Base-by-base conservation (phyloP, 2,329 filamentous ascomycete genomes). In the Tolypocladium paradoxum region DNA sequence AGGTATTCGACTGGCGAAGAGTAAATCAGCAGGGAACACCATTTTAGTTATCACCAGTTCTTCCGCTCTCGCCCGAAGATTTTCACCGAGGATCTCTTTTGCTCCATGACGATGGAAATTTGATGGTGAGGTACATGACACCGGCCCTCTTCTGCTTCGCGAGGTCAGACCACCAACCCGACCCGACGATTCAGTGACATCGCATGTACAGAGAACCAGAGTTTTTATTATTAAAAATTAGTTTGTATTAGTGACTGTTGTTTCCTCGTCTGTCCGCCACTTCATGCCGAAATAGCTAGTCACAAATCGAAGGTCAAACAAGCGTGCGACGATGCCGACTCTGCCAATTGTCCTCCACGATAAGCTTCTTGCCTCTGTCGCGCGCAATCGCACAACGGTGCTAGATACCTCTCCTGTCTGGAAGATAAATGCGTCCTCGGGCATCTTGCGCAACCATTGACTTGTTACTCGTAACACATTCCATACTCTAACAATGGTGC, bases 1-100 rank as follows among this genome's bases (percentile, higher is more conserved):
- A 89, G 90, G 85, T 96, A 96, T 84, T 95, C 87, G 83, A 83
- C 81, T 91, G 82, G 90, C 90, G 88, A 78, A 96, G 78, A 96
- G 72, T 64, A 78, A 93, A 73, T 65, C 68, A 62, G 70, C 65
- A 66, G 65, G 64, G 69, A 68, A 62, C 62, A 66, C 58, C 59
- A n/a, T 62, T 48, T 49, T 35, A 48, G 65, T 69, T 75, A 70
- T 79, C 74, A 80, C 72, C 65, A 70, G 62, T 75, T 71, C 72
- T 70, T 24, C 66, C 69, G 72, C 71, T 78, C 86, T 90, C 76
- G 76, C 84, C 85, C 83, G 87, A 88, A 92, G 87, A 92, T 84
- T 84, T 82, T 81, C 80, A 68, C 76, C 73, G 75, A 82, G 80
- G 77, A 73, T 65, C 24, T 36, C 18, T 68, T 68, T 64, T 69